Evolutionary conservation across 805 yeast genomes (phyloP).

Genomic region (Metschnikowia kofuensis): DNA sequence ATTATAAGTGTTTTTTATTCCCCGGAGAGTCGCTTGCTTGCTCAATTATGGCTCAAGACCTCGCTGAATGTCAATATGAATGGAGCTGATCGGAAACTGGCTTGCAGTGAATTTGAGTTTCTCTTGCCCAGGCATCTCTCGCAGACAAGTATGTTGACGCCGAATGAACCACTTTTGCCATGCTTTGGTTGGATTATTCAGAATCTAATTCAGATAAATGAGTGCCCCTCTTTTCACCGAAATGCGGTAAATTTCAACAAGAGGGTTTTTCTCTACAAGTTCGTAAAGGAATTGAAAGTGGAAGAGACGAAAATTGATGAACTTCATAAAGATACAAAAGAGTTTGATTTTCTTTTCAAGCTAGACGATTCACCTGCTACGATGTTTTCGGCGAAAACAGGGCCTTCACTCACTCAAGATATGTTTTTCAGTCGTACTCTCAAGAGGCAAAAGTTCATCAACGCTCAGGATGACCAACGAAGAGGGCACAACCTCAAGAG

Average conservation of each 20-base stretch:
- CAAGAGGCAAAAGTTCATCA: conserved; percentile 31
- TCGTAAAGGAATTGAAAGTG: conserved; percentile 37
- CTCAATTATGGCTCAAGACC: conserved; percentile 67
- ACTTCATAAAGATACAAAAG: conserved; percentile 31
- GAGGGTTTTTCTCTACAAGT: conserved; percentile 38
- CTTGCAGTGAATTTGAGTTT: conserved; percentile 27
- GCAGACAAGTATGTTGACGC: conserved; percentile 27
- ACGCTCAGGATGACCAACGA: conserved; percentile 21
- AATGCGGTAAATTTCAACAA: conserved; percentile 82
- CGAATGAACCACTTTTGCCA: conserved; percentile 58
- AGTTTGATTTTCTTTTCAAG: conserved; percentile 53
- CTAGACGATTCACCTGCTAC: conserved; percentile 38
- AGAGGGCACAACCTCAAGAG: conserved; percentile 6
- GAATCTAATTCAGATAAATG: conserved; percentile 60
- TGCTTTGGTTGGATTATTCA: conserved; percentile 92
- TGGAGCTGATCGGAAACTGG: not conserved
- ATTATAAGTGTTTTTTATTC: conserved; percentile 68
- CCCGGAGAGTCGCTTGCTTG: conserved; percentile 74
- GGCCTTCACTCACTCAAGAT: conserved; percentile 23
- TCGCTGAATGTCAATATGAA: conserved; percentile 25
- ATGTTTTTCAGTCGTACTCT: conserved; percentile 30
- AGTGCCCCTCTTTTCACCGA: conserved; percentile 72
- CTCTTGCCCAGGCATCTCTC: conserved; percentile 31
- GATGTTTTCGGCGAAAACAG: conserved; percentile 35
- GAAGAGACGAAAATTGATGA: conserved; percentile 29